Evolutionary conservation across 805 yeast genomes (phyloP).

Genomic region (Blastobotrys attinorum): DNA sequence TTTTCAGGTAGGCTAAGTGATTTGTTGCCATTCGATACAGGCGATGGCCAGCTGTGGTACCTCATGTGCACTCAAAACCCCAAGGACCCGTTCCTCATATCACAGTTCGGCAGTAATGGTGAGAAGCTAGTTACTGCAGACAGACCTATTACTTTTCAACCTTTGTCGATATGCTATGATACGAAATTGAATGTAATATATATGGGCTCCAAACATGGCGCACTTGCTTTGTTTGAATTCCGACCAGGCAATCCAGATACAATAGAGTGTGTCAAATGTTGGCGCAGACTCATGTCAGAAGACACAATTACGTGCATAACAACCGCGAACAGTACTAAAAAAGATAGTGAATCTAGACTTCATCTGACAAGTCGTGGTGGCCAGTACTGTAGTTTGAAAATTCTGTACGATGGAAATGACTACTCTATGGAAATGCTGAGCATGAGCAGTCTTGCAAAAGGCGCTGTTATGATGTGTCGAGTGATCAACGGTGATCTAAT

Average conservation of each 20-base stretch:
- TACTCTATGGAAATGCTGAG: neutral
- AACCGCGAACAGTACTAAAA: neutral
- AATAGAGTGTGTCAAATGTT: conserved; percentile 7
- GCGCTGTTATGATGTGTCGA: conserved; percentile 70
- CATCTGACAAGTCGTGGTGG: conserved; percentile 22
- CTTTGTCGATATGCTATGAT: conserved; percentile 28
- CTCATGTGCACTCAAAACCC: conserved; percentile 66
- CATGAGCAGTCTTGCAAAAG: conserved; percentile 57
- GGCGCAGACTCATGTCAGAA: conserved; percentile 16
- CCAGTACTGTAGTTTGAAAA: conserved; percentile 12
- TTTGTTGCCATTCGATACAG: conserved; percentile 13
- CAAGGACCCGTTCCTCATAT: conserved; percentile 41
- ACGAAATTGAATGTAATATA: conserved; percentile 34
- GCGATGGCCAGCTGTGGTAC: conserved; percentile 22
- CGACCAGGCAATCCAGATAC: neutral
- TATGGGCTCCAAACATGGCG: conserved; percentile 67
- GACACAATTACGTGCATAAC: conserved; percentile 24
- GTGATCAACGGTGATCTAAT: conserved; percentile 29
- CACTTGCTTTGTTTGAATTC: conserved; percentile 49
- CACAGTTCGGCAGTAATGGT: conserved; percentile 29
- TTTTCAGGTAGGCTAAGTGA: conserved; percentile 31
- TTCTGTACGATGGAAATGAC: neutral
- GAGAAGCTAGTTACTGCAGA: too few species aligned
- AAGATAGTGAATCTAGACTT: neutral
- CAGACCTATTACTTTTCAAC: neutral